Base-by-base conservation (phyloP, 805 yeast species). In the Priceomyces haplophilus region DNA sequence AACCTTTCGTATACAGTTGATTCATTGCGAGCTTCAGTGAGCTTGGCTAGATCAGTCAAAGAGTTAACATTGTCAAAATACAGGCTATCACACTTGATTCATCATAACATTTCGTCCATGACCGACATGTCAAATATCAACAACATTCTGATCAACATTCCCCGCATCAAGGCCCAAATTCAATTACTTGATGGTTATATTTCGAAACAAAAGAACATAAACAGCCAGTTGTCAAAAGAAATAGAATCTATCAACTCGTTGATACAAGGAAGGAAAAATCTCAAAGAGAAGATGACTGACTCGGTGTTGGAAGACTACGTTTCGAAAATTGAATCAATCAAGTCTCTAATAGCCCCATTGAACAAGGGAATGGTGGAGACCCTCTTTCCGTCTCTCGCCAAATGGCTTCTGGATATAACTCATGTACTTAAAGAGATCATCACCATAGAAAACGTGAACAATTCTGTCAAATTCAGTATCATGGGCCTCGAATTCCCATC, bases 401-500 rank as follows among this genome's bases (percentile, higher is more conserved):
- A 44, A n/a, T 24, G 20, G 16, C 47, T 57, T 12, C 55, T 45
- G 17, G 18, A 24, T 5, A 34, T 44, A 7, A 54, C 55, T 7
- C 34, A 40, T 8, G 46, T 50, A 1, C 41, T 68, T 11, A 49
- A 42, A 34, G 61, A 61, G 27, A 54, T 61, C 3, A 47, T 65
- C 21, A 51, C 54, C 7, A 65, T 69, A n/a, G 59, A 51, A 6
- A 54, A 56, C 40, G 45, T 49, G 6, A 49, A 51, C 25, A 44
- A 51, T 18, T 37, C 62, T 2, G 49, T 58, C n/a, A 53, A 50
- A 7, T 61, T 64, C 40, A 50, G 52, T 21, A 65, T 70, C 3
- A 38, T 58, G 44, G 72, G 66, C 0, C 46, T 67, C 5, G 68
- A 64, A 37, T 65, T 69, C 40, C 75, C 75, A 1, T 40, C 59